A percentile compares a stretch with the other conserved stretches of the same genome.
Conservation (phyloP, 2,329 filamentous ascomycete species). For the Venturia pyrina region DNA sequence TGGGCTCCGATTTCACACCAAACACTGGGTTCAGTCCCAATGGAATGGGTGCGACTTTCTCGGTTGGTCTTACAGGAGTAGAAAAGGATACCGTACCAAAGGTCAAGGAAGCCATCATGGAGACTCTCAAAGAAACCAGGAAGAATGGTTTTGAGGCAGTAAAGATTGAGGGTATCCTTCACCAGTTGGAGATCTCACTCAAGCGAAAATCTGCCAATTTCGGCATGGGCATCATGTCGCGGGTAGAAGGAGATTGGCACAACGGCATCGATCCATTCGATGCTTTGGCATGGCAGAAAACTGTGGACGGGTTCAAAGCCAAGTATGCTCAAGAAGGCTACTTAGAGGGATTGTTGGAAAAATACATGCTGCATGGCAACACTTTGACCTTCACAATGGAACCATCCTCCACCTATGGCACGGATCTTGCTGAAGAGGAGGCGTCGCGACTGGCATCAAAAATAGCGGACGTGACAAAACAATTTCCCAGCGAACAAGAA, state of each 20-base stretch:
- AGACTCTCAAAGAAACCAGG: constrained; percentile 59
- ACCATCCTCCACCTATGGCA: constrained; percentile 64
- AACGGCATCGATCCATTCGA: constrained; percentile 90
- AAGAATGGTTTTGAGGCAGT: constrained; percentile 74
- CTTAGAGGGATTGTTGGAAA: constrained; percentile 74
- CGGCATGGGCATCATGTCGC: constrained; percentile 80
- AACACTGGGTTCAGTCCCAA: constrained; percentile 87
- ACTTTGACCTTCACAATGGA: constrained; percentile 91
- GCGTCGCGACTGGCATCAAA: constrained; percentile 61
- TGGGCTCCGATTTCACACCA: constrained; percentile 88
- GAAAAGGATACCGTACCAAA: constrained; percentile 67
- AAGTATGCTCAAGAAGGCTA: constrained; percentile 68
- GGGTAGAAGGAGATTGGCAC: constrained; percentile 88
- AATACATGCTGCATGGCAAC: constrained; percentile 80
- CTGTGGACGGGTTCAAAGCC: constrained; percentile 70
- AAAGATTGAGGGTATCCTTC: constrained; percentile 88
- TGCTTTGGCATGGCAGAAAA: constrained; percentile 83
- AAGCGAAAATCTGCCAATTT: constrained; percentile 97
- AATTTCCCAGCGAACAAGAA: constrained; percentile 60
- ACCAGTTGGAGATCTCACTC: constrained; percentile 83
- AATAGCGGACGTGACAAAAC: constrained; percentile 57
- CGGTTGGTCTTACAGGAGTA: constrained; percentile 84
- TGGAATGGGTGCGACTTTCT: constrained; percentile 71
- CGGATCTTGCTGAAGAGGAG: constrained; percentile 69
- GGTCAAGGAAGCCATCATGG: constrained; percentile 63